Conservation (phyloP, 345 rosid species). For the Brassica carinata region DNA sequence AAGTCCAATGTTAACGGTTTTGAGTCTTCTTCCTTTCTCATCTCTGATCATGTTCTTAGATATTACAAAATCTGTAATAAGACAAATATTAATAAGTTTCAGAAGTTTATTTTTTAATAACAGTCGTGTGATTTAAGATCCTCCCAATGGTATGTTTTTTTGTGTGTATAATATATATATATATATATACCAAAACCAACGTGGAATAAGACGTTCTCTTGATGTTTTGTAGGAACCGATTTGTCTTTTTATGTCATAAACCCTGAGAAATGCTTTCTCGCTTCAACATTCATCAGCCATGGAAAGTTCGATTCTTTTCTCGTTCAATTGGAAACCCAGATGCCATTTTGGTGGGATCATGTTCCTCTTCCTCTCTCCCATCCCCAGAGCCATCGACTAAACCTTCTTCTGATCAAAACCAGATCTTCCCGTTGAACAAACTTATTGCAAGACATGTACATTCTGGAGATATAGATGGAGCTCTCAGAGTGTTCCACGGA, state of each 20-base stretch:
- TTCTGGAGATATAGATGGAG: slow-evolving; percentile 63
- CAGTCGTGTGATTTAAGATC: background rate
- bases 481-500: slow-evolving; percentile 54
- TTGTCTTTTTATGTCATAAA: slow-evolving; percentile 1
- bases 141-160: background rate
- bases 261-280: slow-evolving; percentile 28
- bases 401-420: slow-evolving; percentile 18
- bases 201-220: background rate
- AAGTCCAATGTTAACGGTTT: slow-evolving; percentile 1
- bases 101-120: background rate
- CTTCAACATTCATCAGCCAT: slow-evolving; percentile 23
- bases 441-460: slow-evolving; percentile 51
- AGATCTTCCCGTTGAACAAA: slow-evolving; percentile 57
- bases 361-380: slow-evolving; percentile 16
- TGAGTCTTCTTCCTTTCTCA: slow-evolving; percentile 4
- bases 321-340: slow-evolving; percentile 24
- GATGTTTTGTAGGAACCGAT: background rate
- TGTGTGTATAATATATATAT: background rate
- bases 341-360: slow-evolving; percentile 28
- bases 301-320: slow-evolving; percentile 25
- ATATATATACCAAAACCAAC: background rate
- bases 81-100: background rate
- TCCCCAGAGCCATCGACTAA: slow-evolving; percentile 11
- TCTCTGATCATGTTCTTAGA: background rate
- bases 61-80: background rate